Percentiles rank a stretch among this genome's conserved stretches.
Conservation (phyloP, 345 rosid genomes). For the Bruguiera sexangula region DNA sequence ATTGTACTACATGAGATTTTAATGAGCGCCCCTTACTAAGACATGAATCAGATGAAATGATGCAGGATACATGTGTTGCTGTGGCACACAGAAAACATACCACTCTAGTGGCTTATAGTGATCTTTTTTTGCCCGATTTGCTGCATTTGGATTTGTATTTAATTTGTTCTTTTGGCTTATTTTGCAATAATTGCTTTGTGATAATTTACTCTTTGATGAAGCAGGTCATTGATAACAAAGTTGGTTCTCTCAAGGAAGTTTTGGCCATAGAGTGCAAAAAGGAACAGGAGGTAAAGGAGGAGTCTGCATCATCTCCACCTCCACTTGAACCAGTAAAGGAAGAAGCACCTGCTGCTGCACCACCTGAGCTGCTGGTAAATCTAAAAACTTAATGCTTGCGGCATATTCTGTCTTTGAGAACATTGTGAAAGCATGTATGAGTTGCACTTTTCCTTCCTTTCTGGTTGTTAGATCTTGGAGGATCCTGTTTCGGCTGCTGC, state of each 20-base stretch:
- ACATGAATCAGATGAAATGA: background rate
- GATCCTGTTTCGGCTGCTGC: constrained; percentile 63
- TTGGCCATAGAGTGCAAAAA: constrained; percentile 76
- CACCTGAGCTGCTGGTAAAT: constrained; percentile 78
- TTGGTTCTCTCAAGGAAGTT: constrained; percentile 64
- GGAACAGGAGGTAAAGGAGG: constrained; percentile 49
- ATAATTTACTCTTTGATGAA: constrained; percentile 9
- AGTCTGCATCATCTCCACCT: constrained; percentile 47
- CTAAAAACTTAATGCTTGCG: background rate
- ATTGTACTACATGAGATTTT: background rate
- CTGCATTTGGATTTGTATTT: background rate
- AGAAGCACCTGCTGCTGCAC: constrained; percentile 57
- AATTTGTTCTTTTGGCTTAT: background rate
- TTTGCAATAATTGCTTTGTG: background rate
- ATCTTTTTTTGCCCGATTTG: background rate
- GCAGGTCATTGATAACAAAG: constrained; percentile 42
- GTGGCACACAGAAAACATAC: background rate
- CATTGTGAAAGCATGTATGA: background rate
- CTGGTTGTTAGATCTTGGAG: constrained; percentile 53
- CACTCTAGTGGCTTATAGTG: background rate
- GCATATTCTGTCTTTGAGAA: background rate
- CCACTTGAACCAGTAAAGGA: constrained; percentile 61
- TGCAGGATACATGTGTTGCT: background rate
- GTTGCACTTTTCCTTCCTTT: constrained; percentile 10
- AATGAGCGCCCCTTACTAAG: background rate